phyloP scores from a whole-genome alignment of 306 rosid genomes.

The Corylus americana region DNA sequence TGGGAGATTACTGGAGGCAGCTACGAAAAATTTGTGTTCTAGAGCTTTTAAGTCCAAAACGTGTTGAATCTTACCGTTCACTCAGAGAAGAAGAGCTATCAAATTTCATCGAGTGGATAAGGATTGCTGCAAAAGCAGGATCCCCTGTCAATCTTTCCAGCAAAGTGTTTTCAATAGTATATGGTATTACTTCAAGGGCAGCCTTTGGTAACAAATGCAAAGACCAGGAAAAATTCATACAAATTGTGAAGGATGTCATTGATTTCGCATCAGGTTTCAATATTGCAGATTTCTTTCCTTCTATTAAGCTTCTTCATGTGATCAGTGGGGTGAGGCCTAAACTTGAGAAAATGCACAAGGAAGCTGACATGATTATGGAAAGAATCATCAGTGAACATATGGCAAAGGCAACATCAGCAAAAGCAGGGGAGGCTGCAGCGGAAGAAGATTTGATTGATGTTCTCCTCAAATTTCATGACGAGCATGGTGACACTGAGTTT shows the following conservation, averaged over 20 bases:
- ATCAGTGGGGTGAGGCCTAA: conserved; percentile 17
- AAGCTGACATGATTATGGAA: conserved; percentile 15
- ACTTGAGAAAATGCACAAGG: conserved; percentile 7
- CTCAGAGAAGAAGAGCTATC: conserved; percentile 21
- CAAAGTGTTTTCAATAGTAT: background rate
- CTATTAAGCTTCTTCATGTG: conserved; percentile 16
- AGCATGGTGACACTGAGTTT: background rate
- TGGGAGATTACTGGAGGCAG: conserved; percentile 37
- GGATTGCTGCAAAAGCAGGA: background rate
- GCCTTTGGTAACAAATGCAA: conserved; percentile 23
- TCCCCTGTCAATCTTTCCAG: conserved; percentile 6
- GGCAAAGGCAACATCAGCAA: background rate
- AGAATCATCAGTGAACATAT: conserved; percentile 14
- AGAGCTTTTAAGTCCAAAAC: conserved; percentile 7
- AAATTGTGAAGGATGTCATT: background rate
- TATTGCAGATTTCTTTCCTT: conserved; percentile 28
- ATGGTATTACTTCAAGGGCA: background rate
- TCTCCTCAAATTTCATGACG: conserved; percentile 24
- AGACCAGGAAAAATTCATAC: conserved; percentile 17
- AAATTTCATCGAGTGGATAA: background rate
- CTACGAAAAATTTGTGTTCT: too few species aligned
- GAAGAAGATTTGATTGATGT: conserved; percentile 32
- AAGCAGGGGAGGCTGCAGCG: background rate
- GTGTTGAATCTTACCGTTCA: conserved; percentile 18
- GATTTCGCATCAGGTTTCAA: background rate